Base-by-base conservation (phyloP, 805 yeast genomes). In the Wickerhamiella occidentalis region DNA sequence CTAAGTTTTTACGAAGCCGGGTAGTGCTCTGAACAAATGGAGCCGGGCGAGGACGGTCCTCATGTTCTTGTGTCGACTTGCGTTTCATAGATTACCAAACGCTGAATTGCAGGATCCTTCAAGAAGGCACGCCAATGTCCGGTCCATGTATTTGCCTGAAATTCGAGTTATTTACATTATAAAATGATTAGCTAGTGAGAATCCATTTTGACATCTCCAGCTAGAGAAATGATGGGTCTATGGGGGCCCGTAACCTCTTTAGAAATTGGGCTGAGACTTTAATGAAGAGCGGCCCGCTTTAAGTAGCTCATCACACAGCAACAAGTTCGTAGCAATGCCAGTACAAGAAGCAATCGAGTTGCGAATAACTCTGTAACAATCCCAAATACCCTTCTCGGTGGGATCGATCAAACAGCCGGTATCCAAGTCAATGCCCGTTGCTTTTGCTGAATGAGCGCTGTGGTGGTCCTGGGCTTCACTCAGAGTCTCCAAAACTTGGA, bases 401-500 rank as follows among this genome's bases (percentile, higher is more conserved):
- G 98, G 96, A 62, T 90, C 96, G 77, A 90, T 80, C 45, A 96
- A 92, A 63, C 88, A 96, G 36, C 99, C 99, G 9, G 90, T 75
- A 53, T 77, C 78, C 56, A 92, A 74, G 64, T 92, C 95, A 49
- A 92, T 80, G 51, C 98, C 99, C 40, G 88, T 95, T 28, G 78
- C 76, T 59, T 83, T 79, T 47, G 82, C 92, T 4, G 38, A 19
- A n/a, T 33, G 38, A 33, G 62, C 63, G 33, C 53, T 54, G 51
- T 81, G 75, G 64, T 84, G 94, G 67, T 92, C 98, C 68, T 86
- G 95, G 58, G 94, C 86, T 50, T 80, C 76, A 23, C 92, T 79
- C 21, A 92, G 74, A 9, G 95, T 81, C 63, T 92, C 97, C 58
- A 92, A 75, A 1, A 90, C 79, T 66, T 92, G 98, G 58, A 81